Percentiles rank a stretch among this genome's conserved stretches.
Conservation (phyloP, 2,329 filamentous ascomycete genomes). For the Nemania sp. region DNA sequence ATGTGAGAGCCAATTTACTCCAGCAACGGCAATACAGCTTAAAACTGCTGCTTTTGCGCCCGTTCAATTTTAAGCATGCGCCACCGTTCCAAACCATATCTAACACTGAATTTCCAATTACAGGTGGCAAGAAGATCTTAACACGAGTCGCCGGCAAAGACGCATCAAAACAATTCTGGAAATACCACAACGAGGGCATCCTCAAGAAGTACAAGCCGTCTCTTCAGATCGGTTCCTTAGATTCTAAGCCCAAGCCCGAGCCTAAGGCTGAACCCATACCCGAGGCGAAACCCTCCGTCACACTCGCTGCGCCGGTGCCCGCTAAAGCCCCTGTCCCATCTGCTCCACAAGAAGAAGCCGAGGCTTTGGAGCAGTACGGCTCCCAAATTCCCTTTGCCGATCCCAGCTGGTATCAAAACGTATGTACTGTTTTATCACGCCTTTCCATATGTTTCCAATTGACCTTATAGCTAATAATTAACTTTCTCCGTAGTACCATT, state of each 20-base stretch:
- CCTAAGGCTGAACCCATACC: conserved; percentile 63
- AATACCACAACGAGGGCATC: conserved; percentile 85
- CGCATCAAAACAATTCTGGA: conserved; percentile 76
- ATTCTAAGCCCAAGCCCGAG: conserved; percentile 79
- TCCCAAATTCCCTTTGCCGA: conserved; percentile 91
- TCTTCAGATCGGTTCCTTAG: conserved; percentile 86
- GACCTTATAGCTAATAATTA: conserved; percentile 25
- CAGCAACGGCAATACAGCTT: background rate
- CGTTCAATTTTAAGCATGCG: background rate
- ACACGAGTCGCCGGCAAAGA: conserved; percentile 74
- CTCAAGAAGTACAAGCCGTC: conserved; percentile 86
- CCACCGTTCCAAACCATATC: background rate
- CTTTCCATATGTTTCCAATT: background rate
- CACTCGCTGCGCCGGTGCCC: conserved; percentile 54
- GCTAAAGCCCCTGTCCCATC: conserved; percentile 51
- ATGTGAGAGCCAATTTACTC: conserved; percentile 51
- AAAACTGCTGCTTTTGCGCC: background rate
- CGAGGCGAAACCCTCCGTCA: conserved; percentile 65
- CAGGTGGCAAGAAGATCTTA: conserved; percentile 74
- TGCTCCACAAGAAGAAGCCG: conserved; percentile 65
- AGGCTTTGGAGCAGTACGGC: conserved; percentile 86
- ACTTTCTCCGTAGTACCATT: conserved; percentile 78
- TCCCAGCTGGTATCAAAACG: conserved; percentile 93
- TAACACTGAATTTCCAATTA: conserved; percentile 18
- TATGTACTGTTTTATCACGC: conserved; percentile 59